Evolutionary conservation across 768 basidiomycete species (phyloP), one percentile per base, ranked within the genome.

Genomic region (Gymnopilus junonius): DNA sequence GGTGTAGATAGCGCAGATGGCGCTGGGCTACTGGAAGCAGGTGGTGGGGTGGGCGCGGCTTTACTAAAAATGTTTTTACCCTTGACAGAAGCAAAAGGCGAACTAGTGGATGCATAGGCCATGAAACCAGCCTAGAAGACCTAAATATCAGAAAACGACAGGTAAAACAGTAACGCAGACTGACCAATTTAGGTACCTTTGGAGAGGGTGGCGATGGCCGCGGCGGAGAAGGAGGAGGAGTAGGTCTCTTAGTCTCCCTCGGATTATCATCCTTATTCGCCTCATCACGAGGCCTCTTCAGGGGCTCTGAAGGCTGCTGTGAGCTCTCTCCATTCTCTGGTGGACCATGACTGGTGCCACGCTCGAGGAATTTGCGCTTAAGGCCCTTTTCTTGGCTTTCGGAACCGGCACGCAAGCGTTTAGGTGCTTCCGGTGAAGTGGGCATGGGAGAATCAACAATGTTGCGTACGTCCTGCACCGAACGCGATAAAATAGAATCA

Each of bases 1-100:
- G 67, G 67, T 20, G 67, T 61, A 21, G 64, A 42, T 17, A 61
- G 8, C 8, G 64, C 32, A 17, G 69, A 59, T 11, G 61, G 42
- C 12, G 57, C 35, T 70, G 73, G n/a, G 75, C 70, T 32, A 32
- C 56, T 54, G 48, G 69, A 69, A 34, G 67, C 71, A 21, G 73
- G 74, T 32, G 78, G 68, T 40, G 72, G 65, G 31, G 72, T 61
- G 14, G 71, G 63, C 20, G 77, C 63, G 37, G 82, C 69, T 68
- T 79, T 80, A 55, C 72, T 71, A 67, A 86, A 85, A 23, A 82
- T 65, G 70, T 84, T 90, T 63, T 88, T 84, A 50, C 90, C 92
- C 67, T 88, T 91, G 70, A 91, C 86, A 50, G 84, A 75, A 14
- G 89, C 87, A 69, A 93, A 93, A 4, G 92, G 91, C 2, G 92